These are phyloP conservation scores for Mycosphaerella sp. DNA, from an alignment of 2,329 filamentous ascomycete species.

Conservation along the genomic window DNA sequence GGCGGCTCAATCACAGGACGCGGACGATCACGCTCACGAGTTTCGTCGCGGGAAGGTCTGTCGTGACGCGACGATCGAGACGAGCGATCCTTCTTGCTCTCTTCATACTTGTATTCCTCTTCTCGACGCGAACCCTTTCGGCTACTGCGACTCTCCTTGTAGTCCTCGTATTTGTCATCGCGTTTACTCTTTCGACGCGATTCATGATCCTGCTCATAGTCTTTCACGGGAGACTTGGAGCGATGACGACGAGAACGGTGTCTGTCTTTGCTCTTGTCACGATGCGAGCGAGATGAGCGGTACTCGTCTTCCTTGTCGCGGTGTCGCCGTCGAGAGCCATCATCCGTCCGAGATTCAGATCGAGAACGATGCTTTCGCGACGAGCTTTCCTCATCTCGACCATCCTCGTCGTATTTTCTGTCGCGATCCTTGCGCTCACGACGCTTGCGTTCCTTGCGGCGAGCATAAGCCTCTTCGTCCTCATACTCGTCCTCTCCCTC, in stretches of 20 bases:
- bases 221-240: conserved; percentile 36
- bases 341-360: conserved; percentile 58
- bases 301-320: conserved; percentile 42
- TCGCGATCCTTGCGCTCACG: conserved; percentile 28
- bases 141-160: conserved; percentile 25
- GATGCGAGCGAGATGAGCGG: conserved; percentile 42
- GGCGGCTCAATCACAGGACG: conserved; percentile 24
- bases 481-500: conserved; percentile 40
- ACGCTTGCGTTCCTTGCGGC: conserved; percentile 34
- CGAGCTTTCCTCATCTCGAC: conserved; percentile 35
- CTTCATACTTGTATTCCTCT: conserved; percentile 44
- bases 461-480: conserved; percentile 38
- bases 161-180: conserved; percentile 31
- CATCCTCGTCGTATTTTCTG: conserved; percentile 47
- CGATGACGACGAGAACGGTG: conserved; percentile 37
- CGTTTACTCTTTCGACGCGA: conserved; percentile 35
- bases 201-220: conserved; percentile 26
- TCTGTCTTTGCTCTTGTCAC: conserved; percentile 43
- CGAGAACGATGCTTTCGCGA: conserved; percentile 53
- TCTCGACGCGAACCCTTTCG: conserved; percentile 43
- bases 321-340: conserved; percentile 54
- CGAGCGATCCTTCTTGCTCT: conserved; percentile 42
- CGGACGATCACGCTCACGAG: conserved; percentile 17
- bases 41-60: conserved; percentile 38
- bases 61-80: conserved; percentile 35